Conservation (phyloP, 2,329 filamentous ascomycete genomes). For the Penicillium brasilianum region DNA sequence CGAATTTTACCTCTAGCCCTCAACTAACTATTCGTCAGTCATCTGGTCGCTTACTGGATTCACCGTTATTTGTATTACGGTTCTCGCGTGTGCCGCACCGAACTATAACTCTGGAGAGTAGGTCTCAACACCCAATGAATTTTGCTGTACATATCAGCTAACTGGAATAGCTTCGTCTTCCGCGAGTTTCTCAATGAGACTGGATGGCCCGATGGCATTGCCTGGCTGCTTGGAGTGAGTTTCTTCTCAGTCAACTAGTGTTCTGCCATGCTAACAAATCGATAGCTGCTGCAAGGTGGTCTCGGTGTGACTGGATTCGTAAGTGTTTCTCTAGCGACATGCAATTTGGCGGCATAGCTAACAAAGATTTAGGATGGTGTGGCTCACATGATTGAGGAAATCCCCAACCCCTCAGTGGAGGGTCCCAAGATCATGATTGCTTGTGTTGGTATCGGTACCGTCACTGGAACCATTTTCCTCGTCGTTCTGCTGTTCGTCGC, state of each 20-base stretch:
- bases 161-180: conserved; percentile 56
- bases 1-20: not conserved
- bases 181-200: conserved; percentile 69
- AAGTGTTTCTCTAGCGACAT: conserved; percentile 24
- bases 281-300: conserved; percentile 54
- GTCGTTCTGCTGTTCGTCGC: conserved; percentile 68
- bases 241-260: not conserved
- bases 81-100: conserved; percentile 68
- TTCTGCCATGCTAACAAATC: conserved; percentile 27
- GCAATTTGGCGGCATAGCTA: not conserved
- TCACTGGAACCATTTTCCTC: conserved; percentile 67
- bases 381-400: conserved; percentile 61
- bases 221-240: conserved; percentile 52
- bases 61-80: conserved; percentile 70
- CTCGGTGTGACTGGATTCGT: conserved; percentile 61
- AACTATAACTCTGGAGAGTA: conserved; percentile 68
- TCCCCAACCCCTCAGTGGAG: conserved; percentile 54
- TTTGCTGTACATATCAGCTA: conserved; percentile 4
- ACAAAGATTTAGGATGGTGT: conserved; percentile 40
- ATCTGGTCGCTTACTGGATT: conserved; percentile 74
- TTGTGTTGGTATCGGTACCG: conserved; percentile 66
- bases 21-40: conserved; percentile 40
- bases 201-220: conserved; percentile 71
- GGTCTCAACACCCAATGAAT: conserved; percentile 33
- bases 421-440: conserved; percentile 71